Percentiles rank a stretch among this genome's conserved stretches.
Evolutionary conservation across 202 grass and related monocot species (phyloP).

Genomic region (Cymbopogon flexuosus): DNA sequence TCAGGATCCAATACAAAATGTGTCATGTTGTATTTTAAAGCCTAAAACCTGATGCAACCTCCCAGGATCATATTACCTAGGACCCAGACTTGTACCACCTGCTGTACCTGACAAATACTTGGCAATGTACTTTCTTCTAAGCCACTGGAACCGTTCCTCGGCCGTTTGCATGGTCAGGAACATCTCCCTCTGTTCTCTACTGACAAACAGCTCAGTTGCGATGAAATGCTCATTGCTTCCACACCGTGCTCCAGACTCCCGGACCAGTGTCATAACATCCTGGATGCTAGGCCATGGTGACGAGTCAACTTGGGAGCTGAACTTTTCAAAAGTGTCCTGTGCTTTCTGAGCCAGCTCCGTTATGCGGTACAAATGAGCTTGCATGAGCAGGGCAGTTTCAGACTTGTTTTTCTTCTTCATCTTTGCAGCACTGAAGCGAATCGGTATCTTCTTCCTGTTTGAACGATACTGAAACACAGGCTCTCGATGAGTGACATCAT

Average conservation of each 20-base stretch:
- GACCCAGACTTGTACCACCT: neutral
- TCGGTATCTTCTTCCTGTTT: slow-evolving; percentile 20
- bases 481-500: neutral
- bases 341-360: slow-evolving; percentile 37
- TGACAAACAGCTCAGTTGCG: slow-evolving; percentile 40
- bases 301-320: slow-evolving; percentile 12
- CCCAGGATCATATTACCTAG: neutral
- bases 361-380: slow-evolving; percentile 31
- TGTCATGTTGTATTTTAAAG: neutral
- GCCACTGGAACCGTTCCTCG: slow-evolving; percentile 46
- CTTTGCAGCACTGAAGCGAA: slow-evolving; percentile 12
- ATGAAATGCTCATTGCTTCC: slow-evolving; percentile 46
- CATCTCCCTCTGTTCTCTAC: slow-evolving; percentile 39
- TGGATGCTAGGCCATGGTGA: slow-evolving; percentile 21
- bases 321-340: slow-evolving; percentile 35
- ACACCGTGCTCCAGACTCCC: slow-evolving; percentile 26
- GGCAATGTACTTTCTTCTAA: slow-evolving; percentile 39
- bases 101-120: slow-evolving; percentile 30
- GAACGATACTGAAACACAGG: neutral
- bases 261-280: slow-evolving; percentile 40
- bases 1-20: slow-evolving; percentile 11
- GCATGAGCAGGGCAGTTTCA: slow-evolving; percentile 34
- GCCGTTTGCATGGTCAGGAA: slow-evolving; percentile 42
- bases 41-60: neutral
- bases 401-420: slow-evolving; percentile 36